Percentiles rank a stretch among this genome's conserved stretches.
Conservation (phyloP, 768 basidiomycete genomes). For the Lanmaoa rubissima region DNA sequence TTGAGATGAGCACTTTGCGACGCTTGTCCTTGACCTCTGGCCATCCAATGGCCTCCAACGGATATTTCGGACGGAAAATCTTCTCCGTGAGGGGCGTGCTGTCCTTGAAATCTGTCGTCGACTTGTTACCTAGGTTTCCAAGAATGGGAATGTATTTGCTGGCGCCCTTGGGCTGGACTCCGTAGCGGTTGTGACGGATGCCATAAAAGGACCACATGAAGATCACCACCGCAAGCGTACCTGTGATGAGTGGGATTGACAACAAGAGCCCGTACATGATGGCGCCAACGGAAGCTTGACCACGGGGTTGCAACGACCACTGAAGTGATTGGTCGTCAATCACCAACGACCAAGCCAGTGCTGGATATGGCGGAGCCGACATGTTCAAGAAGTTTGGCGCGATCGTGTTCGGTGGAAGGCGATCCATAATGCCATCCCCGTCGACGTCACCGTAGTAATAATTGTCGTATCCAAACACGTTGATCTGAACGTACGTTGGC, state of each 20-base stretch:
- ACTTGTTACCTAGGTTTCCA: constrained; percentile 60
- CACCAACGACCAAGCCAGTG: constrained; percentile 82
- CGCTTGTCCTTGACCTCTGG: constrained; percentile 91
- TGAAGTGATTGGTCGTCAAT: constrained; percentile 75
- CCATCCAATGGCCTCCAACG: constrained; percentile 88
- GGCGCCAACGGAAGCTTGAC: constrained; percentile 75
- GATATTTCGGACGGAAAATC: constrained; percentile 59
- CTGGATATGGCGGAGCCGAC: constrained; percentile 84
- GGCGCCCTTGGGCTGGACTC: constrained; percentile 68
- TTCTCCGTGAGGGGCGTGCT: constrained; percentile 63
- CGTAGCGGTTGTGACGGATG: constrained; percentile 91
- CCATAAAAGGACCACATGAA: constrained; percentile 98
- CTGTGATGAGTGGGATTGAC: constrained; percentile 82
- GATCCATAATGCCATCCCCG: constrained; percentile 83
- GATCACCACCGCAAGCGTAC: constrained; percentile 72
- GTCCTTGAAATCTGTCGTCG: constrained; percentile 71
- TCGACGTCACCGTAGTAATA: constrained; percentile 93
- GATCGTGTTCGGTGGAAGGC: constrained; percentile 83
- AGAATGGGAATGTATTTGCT: constrained; percentile 90
- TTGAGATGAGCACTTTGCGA: constrained; percentile 87
- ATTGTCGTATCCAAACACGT: constrained; percentile 88
- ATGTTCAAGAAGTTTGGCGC: constrained; percentile 90
- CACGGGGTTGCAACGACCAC: constrained; percentile 82
- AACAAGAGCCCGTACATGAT: constrained; percentile 86
- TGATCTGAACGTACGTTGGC: constrained; percentile 88